Conservation (phyloP, 2,329 filamentous ascomycete genomes). For the Pseudodiploospora longispora region DNA sequence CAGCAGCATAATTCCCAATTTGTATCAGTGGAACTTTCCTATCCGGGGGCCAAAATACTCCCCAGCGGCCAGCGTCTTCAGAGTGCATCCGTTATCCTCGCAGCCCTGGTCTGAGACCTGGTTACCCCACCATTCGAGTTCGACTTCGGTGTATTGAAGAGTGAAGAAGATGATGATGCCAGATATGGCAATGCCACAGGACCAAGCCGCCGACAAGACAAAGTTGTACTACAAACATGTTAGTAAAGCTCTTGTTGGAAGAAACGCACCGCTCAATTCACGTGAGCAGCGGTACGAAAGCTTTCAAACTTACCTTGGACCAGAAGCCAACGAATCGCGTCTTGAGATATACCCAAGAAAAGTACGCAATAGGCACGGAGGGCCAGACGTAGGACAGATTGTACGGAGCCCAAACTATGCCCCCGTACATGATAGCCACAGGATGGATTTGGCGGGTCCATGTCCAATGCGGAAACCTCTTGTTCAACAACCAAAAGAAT, state of each 20-base stretch:
- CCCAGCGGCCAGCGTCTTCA: conserved; percentile 24
- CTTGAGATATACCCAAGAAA: conserved; percentile 45
- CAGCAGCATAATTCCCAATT: background rate
- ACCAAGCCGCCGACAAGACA: conserved; percentile 43
- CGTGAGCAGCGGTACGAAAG: background rate
- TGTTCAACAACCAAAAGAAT: conserved; percentile 30
- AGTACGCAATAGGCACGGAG: conserved; percentile 42
- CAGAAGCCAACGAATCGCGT: conserved; percentile 40
- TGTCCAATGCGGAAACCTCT: conserved; percentile 31
- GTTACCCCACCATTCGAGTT: conserved; percentile 44
- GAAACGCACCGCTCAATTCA: too few relatives aligned
- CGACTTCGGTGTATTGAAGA: conserved; percentile 34
- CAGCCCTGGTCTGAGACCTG: conserved; percentile 31
- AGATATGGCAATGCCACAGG: conserved; percentile 40
- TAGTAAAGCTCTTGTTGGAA: background rate
- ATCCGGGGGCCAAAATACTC: conserved; percentile 33
- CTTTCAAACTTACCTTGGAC: conserved; percentile 34
- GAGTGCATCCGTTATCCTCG: conserved; percentile 32
- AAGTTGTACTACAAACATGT: conserved; percentile 38
- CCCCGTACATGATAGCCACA: conserved; percentile 39
- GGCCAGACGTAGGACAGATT: conserved; percentile 45
- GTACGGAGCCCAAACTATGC: conserved; percentile 39
- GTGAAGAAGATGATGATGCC: conserved; percentile 47
- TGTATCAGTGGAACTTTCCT: conserved; percentile 27
- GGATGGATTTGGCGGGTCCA: conserved; percentile 39